Evolutionary conservation across 176 grass and related monocot genomes (phyloP).

Genomic region (Rhynchospora tenuis): DNA sequence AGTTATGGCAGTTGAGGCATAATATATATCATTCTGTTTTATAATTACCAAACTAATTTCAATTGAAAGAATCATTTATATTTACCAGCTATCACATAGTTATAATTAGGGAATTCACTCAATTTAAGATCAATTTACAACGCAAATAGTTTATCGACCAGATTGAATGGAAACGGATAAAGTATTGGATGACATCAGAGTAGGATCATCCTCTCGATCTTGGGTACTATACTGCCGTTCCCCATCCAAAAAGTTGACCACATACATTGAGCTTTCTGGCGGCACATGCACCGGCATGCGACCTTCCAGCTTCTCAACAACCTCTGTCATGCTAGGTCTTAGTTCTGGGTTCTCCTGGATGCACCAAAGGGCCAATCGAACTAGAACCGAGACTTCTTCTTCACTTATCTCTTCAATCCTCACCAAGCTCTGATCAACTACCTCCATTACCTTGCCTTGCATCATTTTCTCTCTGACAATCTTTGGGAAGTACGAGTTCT

Average conservation of each 20-base stretch:
- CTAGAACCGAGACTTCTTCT: slow-evolving; percentile 25
- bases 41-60: no score
- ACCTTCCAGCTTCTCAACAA: slow-evolving; percentile 37
- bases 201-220: not conserved
- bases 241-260: slow-evolving; percentile 18
- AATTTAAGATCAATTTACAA: not conserved
- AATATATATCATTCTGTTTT: no score
- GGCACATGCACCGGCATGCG: slow-evolving; percentile 27
- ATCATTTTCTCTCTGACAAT: slow-evolving; percentile 29
- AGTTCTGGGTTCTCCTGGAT: slow-evolving; percentile 24
- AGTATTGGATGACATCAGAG: not conserved
- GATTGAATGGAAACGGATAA: not conserved
- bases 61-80: no score
- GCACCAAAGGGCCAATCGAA: slow-evolving; percentile 32
- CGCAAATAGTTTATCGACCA: not conserved
- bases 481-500: slow-evolving; percentile 28
- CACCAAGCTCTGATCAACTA: slow-evolving; percentile 32
- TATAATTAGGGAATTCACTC: not conserved
- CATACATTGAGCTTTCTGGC: slow-evolving; percentile 30
- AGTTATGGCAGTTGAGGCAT: no score
- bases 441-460: slow-evolving; percentile 30
- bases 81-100: no score
- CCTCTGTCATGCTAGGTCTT: slow-evolving; percentile 32
- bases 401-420: slow-evolving; percentile 18
- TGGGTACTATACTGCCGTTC: not conserved